Evolutionary conservation across 202 grass and related monocot species (phyloP).

Genomic region (Zizania palustris): DNA sequence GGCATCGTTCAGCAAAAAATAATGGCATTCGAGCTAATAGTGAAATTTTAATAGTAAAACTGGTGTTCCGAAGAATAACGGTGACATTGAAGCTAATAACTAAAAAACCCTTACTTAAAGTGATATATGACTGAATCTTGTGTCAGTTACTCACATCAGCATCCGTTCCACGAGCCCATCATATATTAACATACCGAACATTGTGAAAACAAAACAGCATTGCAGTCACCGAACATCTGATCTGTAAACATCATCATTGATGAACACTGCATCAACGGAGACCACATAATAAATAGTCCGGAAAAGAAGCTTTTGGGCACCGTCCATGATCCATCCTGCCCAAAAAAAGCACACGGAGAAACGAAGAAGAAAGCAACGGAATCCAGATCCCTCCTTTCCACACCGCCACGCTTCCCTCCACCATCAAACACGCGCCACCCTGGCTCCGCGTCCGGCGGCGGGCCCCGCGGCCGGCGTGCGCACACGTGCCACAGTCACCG

Average conservation of each 20-base stretch:
- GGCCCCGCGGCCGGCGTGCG: slow-evolving; percentile 25
- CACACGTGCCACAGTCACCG: background rate
- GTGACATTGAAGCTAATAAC: too few relatives aligned
- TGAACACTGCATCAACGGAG: background rate
- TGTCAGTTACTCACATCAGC: too few relatives aligned
- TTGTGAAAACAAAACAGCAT: too few relatives aligned
- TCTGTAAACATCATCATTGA: slow-evolving; percentile 42
- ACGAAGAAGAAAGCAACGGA: background rate
- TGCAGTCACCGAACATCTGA: too few relatives aligned
- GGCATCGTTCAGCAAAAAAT: too few relatives aligned
- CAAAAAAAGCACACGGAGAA: background rate
- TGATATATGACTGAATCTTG: too few relatives aligned
- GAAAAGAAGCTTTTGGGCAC: slow-evolving; percentile 54
- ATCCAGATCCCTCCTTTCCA: slow-evolving; percentile 13
- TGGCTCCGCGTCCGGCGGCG: background rate
- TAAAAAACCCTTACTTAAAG: too few relatives aligned
- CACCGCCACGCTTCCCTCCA: background rate
- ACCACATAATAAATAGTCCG: background rate
- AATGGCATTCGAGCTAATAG: too few relatives aligned
- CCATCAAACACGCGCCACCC: slow-evolving; percentile 37
- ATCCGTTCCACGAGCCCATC: too few relatives aligned
- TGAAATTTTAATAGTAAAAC: too few relatives aligned
- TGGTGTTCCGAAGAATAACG: too few relatives aligned
- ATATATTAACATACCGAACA: too few relatives aligned
- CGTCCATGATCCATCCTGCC: slow-evolving; percentile 40